Percentiles rank a stretch among this genome's conserved stretches.
phyloP scores from a whole-genome alignment of 495 filamentous ascomycete species.

The Ramalina intermedia region DNA sequence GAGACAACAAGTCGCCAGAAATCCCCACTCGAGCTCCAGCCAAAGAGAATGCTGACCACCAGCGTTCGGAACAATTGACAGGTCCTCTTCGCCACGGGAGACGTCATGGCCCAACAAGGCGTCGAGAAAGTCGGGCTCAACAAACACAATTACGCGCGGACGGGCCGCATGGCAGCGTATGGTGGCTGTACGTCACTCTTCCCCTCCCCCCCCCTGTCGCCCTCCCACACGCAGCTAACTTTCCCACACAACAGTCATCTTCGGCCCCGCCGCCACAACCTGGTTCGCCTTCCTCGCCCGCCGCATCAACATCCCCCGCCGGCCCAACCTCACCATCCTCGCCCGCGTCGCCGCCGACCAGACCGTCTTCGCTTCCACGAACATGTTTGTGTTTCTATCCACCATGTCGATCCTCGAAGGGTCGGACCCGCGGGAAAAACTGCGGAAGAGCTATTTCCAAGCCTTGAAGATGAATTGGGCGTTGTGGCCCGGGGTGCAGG shows the following conservation, averaged over 20 bases:
- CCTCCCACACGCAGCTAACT: not conserved
- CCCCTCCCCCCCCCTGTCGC: not conserved
- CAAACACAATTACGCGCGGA: slow-evolving; percentile 70
- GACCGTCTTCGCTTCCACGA: slow-evolving; percentile 65
- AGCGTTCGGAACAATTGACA: slow-evolving; percentile 11
- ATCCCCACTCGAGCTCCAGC: too few species aligned
- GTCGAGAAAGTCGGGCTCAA: slow-evolving; percentile 67
- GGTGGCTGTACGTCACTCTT: slow-evolving; percentile 53
- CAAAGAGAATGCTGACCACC: too few species aligned
- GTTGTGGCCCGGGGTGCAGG: slow-evolving; percentile 86
- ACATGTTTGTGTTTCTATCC: slow-evolving; percentile 69
- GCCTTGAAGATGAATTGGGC: slow-evolving; percentile 76
- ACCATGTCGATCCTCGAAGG: slow-evolving; percentile 87
- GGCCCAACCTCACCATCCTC: slow-evolving; percentile 51
- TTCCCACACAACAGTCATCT: slow-evolving; percentile 43
- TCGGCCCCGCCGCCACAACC: slow-evolving; percentile 77
- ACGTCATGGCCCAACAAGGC: slow-evolving; percentile 84
- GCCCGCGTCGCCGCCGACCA: slow-evolving; percentile 79
- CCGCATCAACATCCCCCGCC: slow-evolving; percentile 46
- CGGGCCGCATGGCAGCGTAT: slow-evolving; percentile 81
- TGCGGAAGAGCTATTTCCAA: slow-evolving; percentile 47
- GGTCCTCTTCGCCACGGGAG: slow-evolving; percentile 83
- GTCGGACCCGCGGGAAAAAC: slow-evolving; percentile 50
- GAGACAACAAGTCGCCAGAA: too few species aligned
- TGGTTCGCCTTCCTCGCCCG: slow-evolving; percentile 77